Base-by-base conservation (phyloP, 2,329 filamentous ascomycete genomes). In the Chrysoporthe puriensis region DNA sequence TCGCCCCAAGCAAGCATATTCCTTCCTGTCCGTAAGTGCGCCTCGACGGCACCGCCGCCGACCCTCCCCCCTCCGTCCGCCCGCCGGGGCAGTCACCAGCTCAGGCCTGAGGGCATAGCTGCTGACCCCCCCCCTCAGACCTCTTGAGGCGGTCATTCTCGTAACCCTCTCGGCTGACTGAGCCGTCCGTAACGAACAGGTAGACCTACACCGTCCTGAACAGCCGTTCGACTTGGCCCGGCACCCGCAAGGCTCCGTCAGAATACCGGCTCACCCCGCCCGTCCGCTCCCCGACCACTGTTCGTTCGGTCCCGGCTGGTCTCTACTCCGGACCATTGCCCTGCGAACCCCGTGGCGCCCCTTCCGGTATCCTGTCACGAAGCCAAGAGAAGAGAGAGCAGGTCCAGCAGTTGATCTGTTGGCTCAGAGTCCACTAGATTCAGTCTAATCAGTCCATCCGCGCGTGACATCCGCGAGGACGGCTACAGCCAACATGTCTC, bases 401-500 rank as follows among this genome's bases (percentile, higher is more conserved):
- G 48, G 32, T 26, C 2, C 62, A 66, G 58, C 66, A 62, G 50
- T 59, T 66, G 50, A 44, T 42, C 63, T 62, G 63, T 61, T 36
- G 18, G 43, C 46, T 46, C 34, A 54, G n/a, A 7, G n/a, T 42
- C 50, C 58, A 32, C 58, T 36, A 48, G n/a, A 14, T 32, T 43
- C 50, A n/a, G 8, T 34, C 50, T 44, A 32, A 8, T 34, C 26
- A 16, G 52, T 57, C 26, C 48, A 46, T 21, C 46, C 48, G 48
- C 58, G 18, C 50, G 46, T 50, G 48, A 13, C 48, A 4, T 34
- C 11, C 36, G 36, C 40, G 3, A 26, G 57, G 26, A 14, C 42
- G 8, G 7, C 58, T 44, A 32, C 34, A 57, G 36, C 36, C 71
- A 77, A 69, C 75, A 88, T 88, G 86, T 88, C 86, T 76, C 86